Percentiles rank a stretch among this genome's conserved stretches.
These are phyloP conservation scores for Kluyveromyces aestuarii DNA, from an alignment of 805 yeast species.

Conservation along the genomic window DNA sequence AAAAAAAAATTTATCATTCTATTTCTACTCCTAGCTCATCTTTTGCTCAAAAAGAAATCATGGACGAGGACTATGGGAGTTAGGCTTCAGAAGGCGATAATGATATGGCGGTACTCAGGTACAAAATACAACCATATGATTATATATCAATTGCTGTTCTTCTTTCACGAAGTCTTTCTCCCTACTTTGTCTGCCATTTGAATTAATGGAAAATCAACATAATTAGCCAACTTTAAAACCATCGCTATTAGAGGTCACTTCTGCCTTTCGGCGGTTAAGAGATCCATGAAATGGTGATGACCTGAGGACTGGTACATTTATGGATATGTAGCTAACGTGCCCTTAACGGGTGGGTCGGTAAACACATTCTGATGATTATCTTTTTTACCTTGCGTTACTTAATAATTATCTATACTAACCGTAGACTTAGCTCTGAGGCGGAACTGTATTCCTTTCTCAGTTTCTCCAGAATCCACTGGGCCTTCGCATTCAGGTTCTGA, in stretches of 20 bases:
- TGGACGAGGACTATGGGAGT: background rate
- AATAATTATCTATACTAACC: background rate
- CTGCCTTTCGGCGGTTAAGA: conserved; percentile 45
- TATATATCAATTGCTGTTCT: background rate
- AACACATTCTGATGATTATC: background rate
- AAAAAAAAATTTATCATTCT: background rate
- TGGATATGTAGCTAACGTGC: background rate
- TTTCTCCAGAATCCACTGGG: background rate
- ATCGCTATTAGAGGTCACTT: conserved; percentile 90
- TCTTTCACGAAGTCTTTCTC: background rate
- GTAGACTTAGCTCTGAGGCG: conserved; percentile 1
- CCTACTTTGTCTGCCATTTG: conserved; percentile 5
- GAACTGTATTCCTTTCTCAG: background rate
- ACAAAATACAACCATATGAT: background rate
- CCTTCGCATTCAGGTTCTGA: background rate
- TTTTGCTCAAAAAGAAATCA: no score
- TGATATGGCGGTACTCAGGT: background rate
- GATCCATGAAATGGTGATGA: conserved; percentile 97
- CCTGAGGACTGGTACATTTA: conserved; percentile 74
- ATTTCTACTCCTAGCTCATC: background rate
- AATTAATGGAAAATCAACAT: background rate
- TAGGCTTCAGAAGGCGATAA: background rate
- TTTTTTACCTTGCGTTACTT: no score
- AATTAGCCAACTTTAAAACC: conserved; percentile 79
- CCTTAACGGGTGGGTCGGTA: background rate